Percentiles rank a stretch among this genome's conserved stretches.
These are phyloP conservation scores for Dryas integrifolia DNA, from an alignment of 331 rosid genomes.

Conservation along the genomic window DNA sequence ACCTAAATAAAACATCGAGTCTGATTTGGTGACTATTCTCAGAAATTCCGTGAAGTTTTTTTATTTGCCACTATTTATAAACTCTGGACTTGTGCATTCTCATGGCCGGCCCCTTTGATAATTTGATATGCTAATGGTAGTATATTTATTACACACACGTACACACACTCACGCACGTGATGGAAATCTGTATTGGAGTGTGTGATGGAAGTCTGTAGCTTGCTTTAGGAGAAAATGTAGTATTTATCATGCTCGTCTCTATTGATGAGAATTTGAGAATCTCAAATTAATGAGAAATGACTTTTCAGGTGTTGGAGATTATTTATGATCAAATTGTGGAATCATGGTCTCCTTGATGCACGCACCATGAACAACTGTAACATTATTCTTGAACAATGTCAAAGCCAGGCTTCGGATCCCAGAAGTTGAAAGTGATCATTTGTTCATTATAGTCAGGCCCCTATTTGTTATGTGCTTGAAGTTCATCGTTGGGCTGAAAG, in stretches of 20 bases:
- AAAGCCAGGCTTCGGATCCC: constrained; percentile 35
- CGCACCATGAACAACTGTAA: constrained; percentile 42
- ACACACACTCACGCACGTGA: no score
- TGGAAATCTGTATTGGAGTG: no score
- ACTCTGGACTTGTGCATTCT: no score
- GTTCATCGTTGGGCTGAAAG: background rate
- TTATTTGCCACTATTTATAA: no score
- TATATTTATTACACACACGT: no score
- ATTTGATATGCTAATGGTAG: no score
- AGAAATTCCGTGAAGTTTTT: no score
- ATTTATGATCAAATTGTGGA: constrained; percentile 61
- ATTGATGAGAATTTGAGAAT: background rate
- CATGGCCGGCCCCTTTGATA: background rate
- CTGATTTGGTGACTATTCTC: no score
- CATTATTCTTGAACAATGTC: constrained; percentile 42
- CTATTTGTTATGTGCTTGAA: background rate
- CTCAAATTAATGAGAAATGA: background rate
- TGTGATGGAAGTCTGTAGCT: no score
- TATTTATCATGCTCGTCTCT: background rate
- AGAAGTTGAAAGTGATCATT: constrained; percentile 22
- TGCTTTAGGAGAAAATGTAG: background rate
- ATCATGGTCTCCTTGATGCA: constrained; percentile 59
- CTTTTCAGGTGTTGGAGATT: constrained; percentile 68
- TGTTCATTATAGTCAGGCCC: background rate
- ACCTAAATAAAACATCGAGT: background rate